Evolutionary conservation across 2,329 filamentous ascomycete species (phyloP).

Genomic region (Aurifilum marmelostoma): DNA sequence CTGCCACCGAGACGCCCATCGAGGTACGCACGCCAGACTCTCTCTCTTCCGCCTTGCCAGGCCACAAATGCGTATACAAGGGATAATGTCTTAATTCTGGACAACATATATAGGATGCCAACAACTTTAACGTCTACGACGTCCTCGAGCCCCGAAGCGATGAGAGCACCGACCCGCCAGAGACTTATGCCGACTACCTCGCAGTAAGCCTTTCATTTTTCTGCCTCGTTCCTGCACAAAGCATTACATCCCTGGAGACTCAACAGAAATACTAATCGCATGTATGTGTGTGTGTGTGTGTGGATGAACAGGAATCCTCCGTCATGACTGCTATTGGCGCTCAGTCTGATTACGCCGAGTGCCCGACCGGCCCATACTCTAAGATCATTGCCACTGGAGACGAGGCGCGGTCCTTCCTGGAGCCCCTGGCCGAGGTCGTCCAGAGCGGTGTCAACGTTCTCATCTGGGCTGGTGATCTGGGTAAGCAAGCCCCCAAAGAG

Average conservation of each 20-base stretch:
- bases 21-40: no score
- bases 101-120: conserved; percentile 16
- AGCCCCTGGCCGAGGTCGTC: conserved; percentile 48
- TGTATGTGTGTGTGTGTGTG: conserved; percentile 27
- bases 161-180: conserved; percentile 43
- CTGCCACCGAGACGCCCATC: conserved; percentile 34
- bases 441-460: conserved; percentile 52
- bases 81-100: neutral
- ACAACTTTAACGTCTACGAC: conserved; percentile 52
- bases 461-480: conserved; percentile 59
- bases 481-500: conserved; percentile 31
- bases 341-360: conserved; percentile 45
- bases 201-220: conserved; percentile 1
- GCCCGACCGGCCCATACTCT: conserved; percentile 40
- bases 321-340: conserved; percentile 51
- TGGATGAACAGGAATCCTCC: conserved; percentile 28
- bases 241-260: conserved; percentile 40
- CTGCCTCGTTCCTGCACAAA: neutral
- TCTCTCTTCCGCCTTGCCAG: no score
- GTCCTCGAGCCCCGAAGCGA: conserved; percentile 38
- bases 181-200: conserved; percentile 48
- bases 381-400: conserved; percentile 48
- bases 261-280: conserved; percentile 45
- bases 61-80: no score
- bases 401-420: conserved; percentile 47